Percentiles rank a stretch among this genome's conserved stretches.
Evolutionary conservation across 2,329 filamentous ascomycete genomes (phyloP).

Genomic region (Beauveria asiatica): DNA sequence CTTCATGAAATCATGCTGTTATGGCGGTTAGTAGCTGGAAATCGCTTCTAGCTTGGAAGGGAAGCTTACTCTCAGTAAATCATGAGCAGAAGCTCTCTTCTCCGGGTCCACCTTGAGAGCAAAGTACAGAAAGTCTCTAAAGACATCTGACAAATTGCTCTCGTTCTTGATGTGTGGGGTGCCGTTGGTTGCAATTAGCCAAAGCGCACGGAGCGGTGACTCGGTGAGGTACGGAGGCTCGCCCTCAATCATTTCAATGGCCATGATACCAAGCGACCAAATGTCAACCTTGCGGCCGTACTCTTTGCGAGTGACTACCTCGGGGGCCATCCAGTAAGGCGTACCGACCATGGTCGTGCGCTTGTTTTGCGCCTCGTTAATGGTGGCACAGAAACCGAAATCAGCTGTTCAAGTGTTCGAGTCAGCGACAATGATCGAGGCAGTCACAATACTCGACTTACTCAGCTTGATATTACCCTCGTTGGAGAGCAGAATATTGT

Average conservation of each 20-base stretch:
- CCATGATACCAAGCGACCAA: slow-evolving; percentile 98
- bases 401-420: slow-evolving; percentile 60
- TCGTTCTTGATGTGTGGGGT: slow-evolving; percentile 94
- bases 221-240: slow-evolving; percentile 96
- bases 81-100: slow-evolving; percentile 90
- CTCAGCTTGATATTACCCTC: slow-evolving; percentile 97
- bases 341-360: slow-evolving; percentile 98
- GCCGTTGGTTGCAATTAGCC: slow-evolving; percentile 93
- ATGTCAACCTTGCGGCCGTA: slow-evolving; percentile 98
- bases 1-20: slow-evolving; percentile 73
- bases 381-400: slow-evolving; percentile 97
- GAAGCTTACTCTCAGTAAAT: slow-evolving; percentile 72
- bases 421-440: slow-evolving; percentile 22
- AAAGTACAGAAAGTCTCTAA: slow-evolving; percentile 86
- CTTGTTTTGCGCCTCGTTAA: slow-evolving; percentile 95
- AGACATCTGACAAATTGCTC: slow-evolving; percentile 68
- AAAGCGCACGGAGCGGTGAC: slow-evolving; percentile 83
- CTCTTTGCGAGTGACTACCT: slow-evolving; percentile 94
- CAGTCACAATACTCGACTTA: slow-evolving; percentile 38
- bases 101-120: slow-evolving; percentile 95
- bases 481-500: slow-evolving; percentile 89
- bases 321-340: slow-evolving; percentile 99
- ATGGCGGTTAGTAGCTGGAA: slow-evolving; percentile 15
- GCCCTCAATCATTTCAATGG: slow-evolving; percentile 99
- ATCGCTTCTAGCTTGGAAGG: slow-evolving; percentile 21